Evolutionary conservation across 2,329 filamentous ascomycete genomes (phyloP).

Genomic region (Ophiostoma novo-ulmi): DNA sequence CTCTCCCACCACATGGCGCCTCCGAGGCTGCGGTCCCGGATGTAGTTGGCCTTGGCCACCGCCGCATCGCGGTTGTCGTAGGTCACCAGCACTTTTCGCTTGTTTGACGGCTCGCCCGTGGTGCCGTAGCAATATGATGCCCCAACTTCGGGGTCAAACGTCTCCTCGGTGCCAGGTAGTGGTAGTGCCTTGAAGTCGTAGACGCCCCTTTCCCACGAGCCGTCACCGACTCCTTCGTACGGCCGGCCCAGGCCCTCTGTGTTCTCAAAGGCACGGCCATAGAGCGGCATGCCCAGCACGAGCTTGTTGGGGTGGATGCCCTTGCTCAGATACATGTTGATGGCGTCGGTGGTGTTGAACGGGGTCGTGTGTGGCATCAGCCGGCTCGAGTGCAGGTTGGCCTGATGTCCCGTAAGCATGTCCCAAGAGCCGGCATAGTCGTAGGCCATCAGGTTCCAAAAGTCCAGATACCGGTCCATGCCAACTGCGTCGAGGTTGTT

Average conservation of each 20-base stretch:
- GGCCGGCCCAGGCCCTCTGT: slow-evolving; percentile 68
- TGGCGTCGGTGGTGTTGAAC: slow-evolving; percentile 67
- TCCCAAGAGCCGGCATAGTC: slow-evolving; percentile 86
- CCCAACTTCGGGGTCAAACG: slow-evolving; percentile 56
- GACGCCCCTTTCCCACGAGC: slow-evolving; percentile 78
- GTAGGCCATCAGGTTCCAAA: slow-evolving; percentile 84
- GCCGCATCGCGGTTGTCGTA: slow-evolving; percentile 72
- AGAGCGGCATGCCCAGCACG: slow-evolving; percentile 86
- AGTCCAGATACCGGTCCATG: slow-evolving; percentile 64
- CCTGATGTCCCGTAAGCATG: slow-evolving; percentile 63
- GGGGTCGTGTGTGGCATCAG: slow-evolving; percentile 60
- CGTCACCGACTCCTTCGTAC: slow-evolving; percentile 68
- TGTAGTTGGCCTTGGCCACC: slow-evolving; percentile 64
- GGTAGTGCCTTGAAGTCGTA: slow-evolving; percentile 88
- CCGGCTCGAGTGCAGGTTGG: slow-evolving; percentile 61
- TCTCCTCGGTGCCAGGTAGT: slow-evolving; percentile 58
- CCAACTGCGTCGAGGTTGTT: slow-evolving; percentile 55
- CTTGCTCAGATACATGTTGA: slow-evolving; percentile 62
- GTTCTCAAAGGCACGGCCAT: slow-evolving; percentile 76
- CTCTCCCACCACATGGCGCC: slow-evolving; percentile 99
- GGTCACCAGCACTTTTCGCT: slow-evolving; percentile 61
- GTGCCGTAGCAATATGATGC: slow-evolving; percentile 74
- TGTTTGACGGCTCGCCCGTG: slow-evolving; percentile 41
- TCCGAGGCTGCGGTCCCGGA: slow-evolving; percentile 62
- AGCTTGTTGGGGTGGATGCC: slow-evolving; percentile 68